phyloP scores from a whole-genome alignment of 1,284 basidiomycete genomes.

The Ceratobasidium theobromae region DNA sequence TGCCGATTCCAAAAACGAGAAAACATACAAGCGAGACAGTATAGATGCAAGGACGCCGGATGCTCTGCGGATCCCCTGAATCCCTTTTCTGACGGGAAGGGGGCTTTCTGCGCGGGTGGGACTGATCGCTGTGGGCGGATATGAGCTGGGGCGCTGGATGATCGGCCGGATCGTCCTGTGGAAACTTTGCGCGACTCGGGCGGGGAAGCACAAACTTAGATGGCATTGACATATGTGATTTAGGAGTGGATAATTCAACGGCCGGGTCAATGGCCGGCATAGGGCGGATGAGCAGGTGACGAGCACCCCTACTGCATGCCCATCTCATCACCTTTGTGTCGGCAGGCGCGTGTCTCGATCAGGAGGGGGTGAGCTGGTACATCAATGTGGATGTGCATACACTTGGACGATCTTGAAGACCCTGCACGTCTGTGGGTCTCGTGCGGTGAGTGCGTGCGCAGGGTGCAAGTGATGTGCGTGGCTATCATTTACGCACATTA shows the following conservation, averaged over 20 bases:
- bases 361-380: slow-evolving; percentile 6
- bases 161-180: not conserved
- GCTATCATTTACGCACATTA: slow-evolving; percentile 25
- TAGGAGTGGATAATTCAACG: not conserved
- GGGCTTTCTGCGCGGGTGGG: not conserved
- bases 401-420: slow-evolving; percentile 1
- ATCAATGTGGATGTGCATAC: slow-evolving; percentile 21
- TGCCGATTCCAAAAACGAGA: slow-evolving; percentile 12
- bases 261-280: not conserved
- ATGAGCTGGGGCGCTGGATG: no score
- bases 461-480: slow-evolving; percentile 30
- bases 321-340: slow-evolving; percentile 8
- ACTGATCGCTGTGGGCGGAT: not conserved
- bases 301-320: not conserved
- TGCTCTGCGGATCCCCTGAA: not conserved
- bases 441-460: slow-evolving; percentile 21
- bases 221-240: not conserved
- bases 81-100: not conserved
- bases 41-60: slow-evolving; percentile 4
- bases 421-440: not conserved
- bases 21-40: slow-evolving; percentile 8
- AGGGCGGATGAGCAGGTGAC: slow-evolving; percentile 7
- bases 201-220: not conserved
- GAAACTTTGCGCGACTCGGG: not conserved
- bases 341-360: slow-evolving; percentile 23